These are phyloP conservation scores for Tricholoma hemisulphureum DNA, from an alignment of 768 basidiomycete genomes.

Conservation along the genomic window DNA sequence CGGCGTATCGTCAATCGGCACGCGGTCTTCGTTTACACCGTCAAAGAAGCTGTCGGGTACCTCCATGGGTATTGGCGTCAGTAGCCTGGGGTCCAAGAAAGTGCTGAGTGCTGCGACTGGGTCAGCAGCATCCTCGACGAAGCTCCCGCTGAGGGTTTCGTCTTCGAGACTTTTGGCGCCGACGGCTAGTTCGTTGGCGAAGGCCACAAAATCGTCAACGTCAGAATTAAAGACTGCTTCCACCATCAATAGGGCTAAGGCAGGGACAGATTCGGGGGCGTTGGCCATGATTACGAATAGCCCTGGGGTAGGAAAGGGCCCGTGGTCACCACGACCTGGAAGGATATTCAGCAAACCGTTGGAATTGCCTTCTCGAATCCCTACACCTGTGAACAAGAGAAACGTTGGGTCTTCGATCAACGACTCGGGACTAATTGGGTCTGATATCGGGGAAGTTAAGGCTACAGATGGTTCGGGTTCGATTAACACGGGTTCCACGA, in stretches of 20 bases:
- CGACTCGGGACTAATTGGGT: background rate
- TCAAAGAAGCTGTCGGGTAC: slow-evolving; percentile 26
- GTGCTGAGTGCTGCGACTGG: slow-evolving; percentile 15
- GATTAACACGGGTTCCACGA: slow-evolving; percentile 8
- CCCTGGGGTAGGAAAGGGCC: slow-evolving; percentile 14
- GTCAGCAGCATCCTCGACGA: slow-evolving; percentile 36
- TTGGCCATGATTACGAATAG: slow-evolving; percentile 37
- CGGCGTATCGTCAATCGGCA: slow-evolving; percentile 47
- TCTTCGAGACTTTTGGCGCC: slow-evolving; percentile 62
- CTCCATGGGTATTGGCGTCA: slow-evolving; percentile 23
- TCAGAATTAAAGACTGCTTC: slow-evolving; percentile 11
- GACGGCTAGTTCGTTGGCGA: slow-evolving; percentile 76
- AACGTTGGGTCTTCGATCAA: slow-evolving; percentile 15
- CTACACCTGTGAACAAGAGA: slow-evolving; percentile 31
- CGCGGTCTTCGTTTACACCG: slow-evolving; percentile 25
- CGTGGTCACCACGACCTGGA: slow-evolving; percentile 29
- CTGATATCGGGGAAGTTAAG: background rate
- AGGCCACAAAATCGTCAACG: slow-evolving; percentile 30
- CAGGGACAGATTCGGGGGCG: background rate
- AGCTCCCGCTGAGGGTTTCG: slow-evolving; percentile 20
- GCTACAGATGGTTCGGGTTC: background rate
- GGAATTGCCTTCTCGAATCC: slow-evolving; percentile 36
- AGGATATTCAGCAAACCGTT: slow-evolving; percentile 58
- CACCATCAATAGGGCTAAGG: background rate
- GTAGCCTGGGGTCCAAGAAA: slow-evolving; percentile 38